These are phyloP conservation scores for Naegleria lovaniensis DNA, from an alignment of 208 protist species.

Conservation along the genomic window DNA sequence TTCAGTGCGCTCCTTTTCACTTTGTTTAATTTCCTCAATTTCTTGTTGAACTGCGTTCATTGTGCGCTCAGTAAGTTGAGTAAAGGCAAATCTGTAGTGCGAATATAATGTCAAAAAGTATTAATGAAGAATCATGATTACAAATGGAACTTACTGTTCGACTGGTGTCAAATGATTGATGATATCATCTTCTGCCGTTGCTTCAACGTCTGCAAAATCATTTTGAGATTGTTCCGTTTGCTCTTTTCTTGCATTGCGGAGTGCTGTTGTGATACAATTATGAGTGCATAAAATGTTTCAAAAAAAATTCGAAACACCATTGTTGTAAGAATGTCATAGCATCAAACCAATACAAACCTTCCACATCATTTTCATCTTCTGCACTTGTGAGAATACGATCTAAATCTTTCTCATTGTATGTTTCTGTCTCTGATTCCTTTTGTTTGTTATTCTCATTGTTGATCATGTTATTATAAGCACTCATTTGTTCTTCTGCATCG, in stretches of 20 bases:
- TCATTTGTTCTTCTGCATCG: background rate
- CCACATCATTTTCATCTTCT: slow-evolving; percentile 17
- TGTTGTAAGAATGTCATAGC: too few relatives aligned
- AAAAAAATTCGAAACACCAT: too few relatives aligned
- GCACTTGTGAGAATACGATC: background rate
- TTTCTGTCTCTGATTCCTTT: background rate
- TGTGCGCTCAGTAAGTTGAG: background rate
- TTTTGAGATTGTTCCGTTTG: background rate
- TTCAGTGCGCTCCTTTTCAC: background rate
- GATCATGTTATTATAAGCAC: background rate
- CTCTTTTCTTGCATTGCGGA: background rate
- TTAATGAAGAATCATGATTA: background rate
- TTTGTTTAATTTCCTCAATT: background rate
- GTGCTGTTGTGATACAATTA: background rate
- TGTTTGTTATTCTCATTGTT: background rate
- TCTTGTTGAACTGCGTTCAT: background rate
- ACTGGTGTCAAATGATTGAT: slow-evolving; percentile 2
- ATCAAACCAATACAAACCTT: background rate
- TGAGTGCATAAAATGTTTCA: background rate
- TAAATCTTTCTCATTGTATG: background rate
- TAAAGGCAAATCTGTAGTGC: background rate
- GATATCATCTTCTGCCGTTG: background rate
- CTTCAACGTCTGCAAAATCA: slow-evolving; percentile 6
- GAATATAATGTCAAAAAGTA: background rate
- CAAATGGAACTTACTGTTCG: background rate